Evolutionary conservation across 2,329 filamentous ascomycete genomes (phyloP).

Genomic region (Hawksworthiomyces lignivorus): DNA sequence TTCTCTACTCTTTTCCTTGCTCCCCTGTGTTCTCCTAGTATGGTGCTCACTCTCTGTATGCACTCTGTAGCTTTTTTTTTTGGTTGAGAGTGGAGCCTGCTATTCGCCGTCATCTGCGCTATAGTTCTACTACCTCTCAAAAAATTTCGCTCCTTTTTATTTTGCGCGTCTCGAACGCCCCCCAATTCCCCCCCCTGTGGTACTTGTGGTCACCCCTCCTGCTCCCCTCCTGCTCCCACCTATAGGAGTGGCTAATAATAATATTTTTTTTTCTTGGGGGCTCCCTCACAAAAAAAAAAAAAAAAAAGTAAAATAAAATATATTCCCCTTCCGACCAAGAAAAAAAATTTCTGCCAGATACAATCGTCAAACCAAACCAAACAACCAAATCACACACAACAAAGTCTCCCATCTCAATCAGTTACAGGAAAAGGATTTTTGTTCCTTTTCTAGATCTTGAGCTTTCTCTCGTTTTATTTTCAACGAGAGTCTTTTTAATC

Average conservation of each 20-base stretch:
- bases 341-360: conserved; percentile 6
- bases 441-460: neutral
- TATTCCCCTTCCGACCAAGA: neutral
- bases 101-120: too few species aligned
- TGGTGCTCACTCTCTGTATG: too few species aligned
- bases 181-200: neutral
- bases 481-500: conserved; percentile 3
- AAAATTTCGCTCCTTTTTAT: too few species aligned
- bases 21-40: too few species aligned
- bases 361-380: neutral
- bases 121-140: too few species aligned
- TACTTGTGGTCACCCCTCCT: too few species aligned
- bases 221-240: too few species aligned
- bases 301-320: conserved; percentile 6
- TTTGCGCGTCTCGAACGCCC: neutral
- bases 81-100: too few species aligned
- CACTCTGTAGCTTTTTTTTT: too few species aligned
- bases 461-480: neutral
- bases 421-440: conserved; percentile 1
- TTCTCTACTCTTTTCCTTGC: too few species aligned
- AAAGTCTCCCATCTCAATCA: neutral
- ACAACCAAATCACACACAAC: neutral
- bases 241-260: too few species aligned
- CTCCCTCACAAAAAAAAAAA: conserved; percentile 7
- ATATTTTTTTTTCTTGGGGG: neutral